These are phyloP conservation scores for Aeschynomene evenia DNA, from an alignment of 306 rosid genomes.

Conservation along the genomic window DNA sequence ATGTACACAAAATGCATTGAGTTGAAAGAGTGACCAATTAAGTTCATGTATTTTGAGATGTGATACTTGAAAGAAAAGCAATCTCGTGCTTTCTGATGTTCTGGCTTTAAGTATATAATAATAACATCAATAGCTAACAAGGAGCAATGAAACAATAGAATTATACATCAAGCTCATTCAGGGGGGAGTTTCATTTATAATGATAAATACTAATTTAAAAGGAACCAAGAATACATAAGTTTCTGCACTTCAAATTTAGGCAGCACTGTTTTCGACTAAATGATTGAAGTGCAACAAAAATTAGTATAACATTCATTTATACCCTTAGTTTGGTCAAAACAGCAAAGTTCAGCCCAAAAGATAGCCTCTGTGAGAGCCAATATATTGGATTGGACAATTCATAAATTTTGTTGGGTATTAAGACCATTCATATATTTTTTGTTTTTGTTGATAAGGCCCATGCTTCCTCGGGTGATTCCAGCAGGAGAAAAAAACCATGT, in stretches of 20 bases:
- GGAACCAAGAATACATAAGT: not conserved
- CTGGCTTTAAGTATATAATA: not conserved
- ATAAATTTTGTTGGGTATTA: not conserved
- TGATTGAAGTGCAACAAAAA: too few relatives aligned
- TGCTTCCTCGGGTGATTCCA: not conserved
- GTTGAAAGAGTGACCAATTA: not conserved
- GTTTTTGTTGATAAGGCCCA: not conserved
- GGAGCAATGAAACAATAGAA: not conserved
- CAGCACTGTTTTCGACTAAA: too few relatives aligned
- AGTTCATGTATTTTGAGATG: constrained; percentile 18
- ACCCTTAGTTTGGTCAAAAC: too few relatives aligned
- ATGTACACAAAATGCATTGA: not conserved
- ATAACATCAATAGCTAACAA: not conserved
- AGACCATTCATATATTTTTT: not conserved
- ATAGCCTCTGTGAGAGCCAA: too few relatives aligned
- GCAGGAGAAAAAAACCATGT: too few relatives aligned
- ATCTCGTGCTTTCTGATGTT: not conserved
- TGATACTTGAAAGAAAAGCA: constrained; percentile 10
- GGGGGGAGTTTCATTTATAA: not conserved
- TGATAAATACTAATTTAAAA: not conserved
- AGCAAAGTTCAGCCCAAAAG: too few relatives aligned
- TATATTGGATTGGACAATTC: too few relatives aligned
- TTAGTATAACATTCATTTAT: too few relatives aligned
- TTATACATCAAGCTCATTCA: not conserved
- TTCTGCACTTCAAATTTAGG: not conserved